Conservation (phyloP, 805 yeast species). For the Saccharomycopsis sp. region DNA sequence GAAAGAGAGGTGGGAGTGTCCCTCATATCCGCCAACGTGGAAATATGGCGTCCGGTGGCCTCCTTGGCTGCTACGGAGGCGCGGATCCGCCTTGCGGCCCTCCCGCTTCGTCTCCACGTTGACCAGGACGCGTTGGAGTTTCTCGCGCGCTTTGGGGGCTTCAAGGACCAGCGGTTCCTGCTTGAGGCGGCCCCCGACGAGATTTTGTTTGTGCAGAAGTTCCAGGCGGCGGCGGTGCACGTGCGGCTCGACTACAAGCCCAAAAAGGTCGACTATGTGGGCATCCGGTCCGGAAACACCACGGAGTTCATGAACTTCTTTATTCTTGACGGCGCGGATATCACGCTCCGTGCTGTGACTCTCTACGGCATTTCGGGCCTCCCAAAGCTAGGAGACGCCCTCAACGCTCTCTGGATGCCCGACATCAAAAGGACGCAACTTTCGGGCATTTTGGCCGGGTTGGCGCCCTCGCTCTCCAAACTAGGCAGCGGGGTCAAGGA, state of each 20-base stretch:
- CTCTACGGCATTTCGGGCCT: constrained; percentile 77
- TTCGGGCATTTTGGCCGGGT: constrained; percentile 73
- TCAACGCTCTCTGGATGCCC: constrained; percentile 80
- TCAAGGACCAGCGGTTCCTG: constrained; percentile 63
- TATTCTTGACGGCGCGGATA: constrained; percentile 76
- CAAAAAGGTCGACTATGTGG: constrained; percentile 76
- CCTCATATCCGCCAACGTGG: constrained; percentile 49
- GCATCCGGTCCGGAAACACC: constrained; percentile 78
- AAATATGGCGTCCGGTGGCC: constrained; percentile 58
- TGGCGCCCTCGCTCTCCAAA: constrained; percentile 74
- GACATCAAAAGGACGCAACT: constrained; percentile 79
- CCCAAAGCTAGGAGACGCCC: constrained; percentile 44
- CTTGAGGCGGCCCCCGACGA: constrained; percentile 57
- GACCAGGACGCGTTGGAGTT: constrained; percentile 94
- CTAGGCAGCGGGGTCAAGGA: constrained; percentile 75
- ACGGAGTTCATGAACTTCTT: constrained; percentile 86
- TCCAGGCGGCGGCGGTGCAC: constrained; percentile 51
- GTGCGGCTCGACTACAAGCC: constrained; percentile 87
- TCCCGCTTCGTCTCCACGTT: constrained; percentile 77
- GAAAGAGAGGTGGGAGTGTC: constrained; percentile 63
- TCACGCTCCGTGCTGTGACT: constrained; percentile 53
- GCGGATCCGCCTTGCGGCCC: constrained; percentile 40
- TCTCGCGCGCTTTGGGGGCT: constrained; percentile 69
- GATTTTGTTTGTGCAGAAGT: constrained; percentile 58
- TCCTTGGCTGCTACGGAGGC: constrained; percentile 64